These are phyloP conservation scores for Angomonas ambiguus DNA, from an alignment of 208 protist species.

Conservation along the genomic window DNA sequence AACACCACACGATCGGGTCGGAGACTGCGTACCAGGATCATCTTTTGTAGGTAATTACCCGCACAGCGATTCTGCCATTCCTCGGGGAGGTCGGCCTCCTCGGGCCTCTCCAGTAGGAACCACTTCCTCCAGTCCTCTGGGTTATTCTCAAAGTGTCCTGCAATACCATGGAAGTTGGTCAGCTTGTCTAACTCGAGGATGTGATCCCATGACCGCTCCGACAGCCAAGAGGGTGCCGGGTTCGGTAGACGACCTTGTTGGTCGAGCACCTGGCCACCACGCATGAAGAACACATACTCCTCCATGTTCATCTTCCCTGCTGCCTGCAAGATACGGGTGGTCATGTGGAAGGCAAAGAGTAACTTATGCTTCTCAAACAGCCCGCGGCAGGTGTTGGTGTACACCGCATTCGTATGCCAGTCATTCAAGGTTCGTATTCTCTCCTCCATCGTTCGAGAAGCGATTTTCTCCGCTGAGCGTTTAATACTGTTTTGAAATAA, in stretches of 20 bases:
- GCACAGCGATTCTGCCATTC: conserved; percentile 92
- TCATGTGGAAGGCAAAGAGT: conserved; percentile 99
- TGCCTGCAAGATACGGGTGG: conserved; percentile 93
- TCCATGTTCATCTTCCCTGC: conserved; percentile 89
- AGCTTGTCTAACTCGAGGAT: conserved; percentile 97
- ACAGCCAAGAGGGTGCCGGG: conserved; percentile 95
- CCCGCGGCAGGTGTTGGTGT: conserved; percentile 96
- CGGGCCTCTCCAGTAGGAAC: conserved; percentile 93
- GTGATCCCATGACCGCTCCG: conserved; percentile 95
- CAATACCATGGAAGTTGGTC: conserved; percentile 93
- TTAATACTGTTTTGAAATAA: conserved; percentile 96
- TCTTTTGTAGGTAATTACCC: conserved; percentile 93
- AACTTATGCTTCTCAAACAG: conserved; percentile 99
- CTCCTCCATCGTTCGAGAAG: conserved; percentile 80
- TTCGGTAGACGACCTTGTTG: conserved; percentile 92
- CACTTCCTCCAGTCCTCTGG: conserved; percentile 93
- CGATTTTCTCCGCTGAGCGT: conserved; percentile 89
- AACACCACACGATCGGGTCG: conserved; percentile 96
- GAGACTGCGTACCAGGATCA: conserved; percentile 97
- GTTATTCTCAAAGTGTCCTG: conserved; percentile 93
- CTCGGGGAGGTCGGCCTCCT: conserved; percentile 92
- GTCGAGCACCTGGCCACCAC: conserved; percentile 95
- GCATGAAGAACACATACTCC: conserved; percentile 98
- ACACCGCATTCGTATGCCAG: conserved; percentile 97
- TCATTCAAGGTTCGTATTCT: conserved; percentile 94